Percentiles rank a stretch among this genome's conserved stretches.
Conservation (phyloP, 768 basidiomycete genomes). For the Tephrocybe sp. region DNA sequence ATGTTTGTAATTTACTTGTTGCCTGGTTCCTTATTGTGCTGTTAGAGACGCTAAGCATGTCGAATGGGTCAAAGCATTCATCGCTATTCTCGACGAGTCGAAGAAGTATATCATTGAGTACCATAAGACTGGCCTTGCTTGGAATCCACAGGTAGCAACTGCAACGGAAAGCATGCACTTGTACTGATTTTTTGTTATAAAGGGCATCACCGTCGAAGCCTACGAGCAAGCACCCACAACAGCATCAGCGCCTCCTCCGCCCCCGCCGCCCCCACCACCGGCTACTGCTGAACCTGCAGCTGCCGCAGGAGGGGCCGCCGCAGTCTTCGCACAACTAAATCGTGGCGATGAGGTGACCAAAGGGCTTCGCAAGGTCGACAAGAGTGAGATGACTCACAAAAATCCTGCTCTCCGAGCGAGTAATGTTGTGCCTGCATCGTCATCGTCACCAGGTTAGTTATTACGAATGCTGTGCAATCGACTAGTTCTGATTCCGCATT, state of each 20-base stretch:
- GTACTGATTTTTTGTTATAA: neutral
- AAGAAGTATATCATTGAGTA: slow-evolving; percentile 82
- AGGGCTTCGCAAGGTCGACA: slow-evolving; percentile 89
- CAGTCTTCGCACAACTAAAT: slow-evolving; percentile 91
- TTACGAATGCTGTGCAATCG: neutral
- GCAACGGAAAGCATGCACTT: neutral
- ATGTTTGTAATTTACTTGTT: neutral
- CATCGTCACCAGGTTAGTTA: slow-evolving; percentile 30
- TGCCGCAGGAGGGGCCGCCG: slow-evolving; percentile 57
- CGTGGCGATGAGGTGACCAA: slow-evolving; percentile 89
- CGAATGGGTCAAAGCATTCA: slow-evolving; percentile 83
- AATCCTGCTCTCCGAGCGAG: slow-evolving; percentile 85
- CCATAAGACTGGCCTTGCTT: slow-evolving; percentile 83
- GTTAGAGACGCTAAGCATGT: slow-evolving; percentile 80
- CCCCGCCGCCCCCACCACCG: slow-evolving; percentile 56
- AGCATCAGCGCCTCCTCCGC: slow-evolving; percentile 54
- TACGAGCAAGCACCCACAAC: slow-evolving; percentile 44
- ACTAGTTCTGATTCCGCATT: neutral
- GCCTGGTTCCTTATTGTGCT: slow-evolving; percentile 10
- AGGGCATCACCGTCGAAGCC: slow-evolving; percentile 61
- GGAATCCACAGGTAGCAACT: slow-evolving; percentile 75
- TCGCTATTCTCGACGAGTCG: slow-evolving; percentile 71
- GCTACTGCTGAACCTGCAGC: slow-evolving; percentile 43
- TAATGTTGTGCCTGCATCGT: slow-evolving; percentile 41
- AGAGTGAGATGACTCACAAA: slow-evolving; percentile 98